These are phyloP conservation scores for Fusarium nelsonii DNA, from an alignment of 2,329 filamentous ascomycete species.

Conservation along the genomic window DNA sequence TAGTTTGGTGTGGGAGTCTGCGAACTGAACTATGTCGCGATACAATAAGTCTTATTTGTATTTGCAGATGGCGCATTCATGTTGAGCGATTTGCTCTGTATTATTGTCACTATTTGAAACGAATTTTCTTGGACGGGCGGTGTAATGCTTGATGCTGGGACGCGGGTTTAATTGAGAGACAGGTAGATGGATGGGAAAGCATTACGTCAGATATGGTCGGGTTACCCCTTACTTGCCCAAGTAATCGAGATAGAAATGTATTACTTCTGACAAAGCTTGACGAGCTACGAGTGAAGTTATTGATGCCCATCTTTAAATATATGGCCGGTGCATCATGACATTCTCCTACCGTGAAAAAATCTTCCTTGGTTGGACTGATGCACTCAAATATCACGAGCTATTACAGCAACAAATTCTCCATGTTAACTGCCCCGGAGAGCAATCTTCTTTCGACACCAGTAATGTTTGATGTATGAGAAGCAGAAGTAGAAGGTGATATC, in stretches of 20 bases:
- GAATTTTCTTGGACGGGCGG: conserved; percentile 53
- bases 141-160: conserved; percentile 50
- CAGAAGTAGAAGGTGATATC: too few relatives aligned
- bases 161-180: conserved; percentile 49
- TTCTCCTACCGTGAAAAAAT: not conserved
- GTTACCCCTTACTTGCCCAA: conserved; percentile 40
- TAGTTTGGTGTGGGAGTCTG: conserved; percentile 49
- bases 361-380: not conserved
- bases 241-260: conserved; percentile 32
- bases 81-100: conserved; percentile 48
- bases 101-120: conserved; percentile 51
- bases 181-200: conserved; percentile 46
- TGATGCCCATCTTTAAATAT: too few relatives aligned
- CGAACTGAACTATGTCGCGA: conserved; percentile 44
- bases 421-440: not conserved
- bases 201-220: conserved; percentile 45
- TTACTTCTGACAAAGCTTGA: not conserved
- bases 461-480: too few relatives aligned
- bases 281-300: not conserved
- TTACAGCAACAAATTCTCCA: too few relatives aligned
- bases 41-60: conserved; percentile 17
- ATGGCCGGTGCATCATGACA: not conserved
- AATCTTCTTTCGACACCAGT: too few relatives aligned
- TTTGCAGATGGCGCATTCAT: conserved; percentile 44
- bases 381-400: too few relatives aligned